Percentiles rank a stretch among this genome's conserved stretches.
phyloP scores from a whole-genome alignment of 202 grass and related monocot genomes.

The Carex arenaria region DNA sequence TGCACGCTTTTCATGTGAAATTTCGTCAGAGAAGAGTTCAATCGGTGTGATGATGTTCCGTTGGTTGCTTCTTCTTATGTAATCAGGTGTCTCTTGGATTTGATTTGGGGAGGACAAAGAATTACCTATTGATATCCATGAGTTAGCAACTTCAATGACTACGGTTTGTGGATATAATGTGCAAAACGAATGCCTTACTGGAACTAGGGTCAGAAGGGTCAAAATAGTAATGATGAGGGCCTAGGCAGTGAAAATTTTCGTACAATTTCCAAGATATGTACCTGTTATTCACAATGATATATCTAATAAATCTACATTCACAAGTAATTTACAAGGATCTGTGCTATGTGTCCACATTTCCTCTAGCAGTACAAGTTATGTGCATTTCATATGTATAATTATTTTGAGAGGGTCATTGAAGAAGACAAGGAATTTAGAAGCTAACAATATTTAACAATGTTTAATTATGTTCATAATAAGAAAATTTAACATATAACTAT shows the following conservation, averaged over 20 bases:
- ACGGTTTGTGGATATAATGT: not conserved
- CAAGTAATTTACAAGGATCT: too few relatives aligned
- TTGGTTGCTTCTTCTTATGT: conserved; percentile 43
- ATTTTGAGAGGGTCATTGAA: too few relatives aligned
- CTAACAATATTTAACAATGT: too few relatives aligned
- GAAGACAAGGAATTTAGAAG: too few relatives aligned
- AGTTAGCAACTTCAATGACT: not conserved
- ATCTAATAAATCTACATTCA: too few relatives aligned
- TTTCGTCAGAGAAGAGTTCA: conserved; percentile 53
- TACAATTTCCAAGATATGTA: not conserved
- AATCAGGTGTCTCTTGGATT: conserved; percentile 62
- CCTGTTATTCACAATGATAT: too few relatives aligned
- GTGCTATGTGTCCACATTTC: too few relatives aligned
- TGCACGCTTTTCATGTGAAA: conserved; percentile 4
- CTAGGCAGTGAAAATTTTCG: not conserved
- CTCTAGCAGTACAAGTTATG: too few relatives aligned
- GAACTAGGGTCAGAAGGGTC: conserved; percentile 15
- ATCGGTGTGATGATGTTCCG: conserved; percentile 46
- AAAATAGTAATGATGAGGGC: conserved; percentile 13
- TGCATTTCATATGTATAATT: too few relatives aligned
- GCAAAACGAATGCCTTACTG: conserved; percentile 22
- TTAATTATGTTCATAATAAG: too few relatives aligned
- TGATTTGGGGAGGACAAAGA: not conserved
- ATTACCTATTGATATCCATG: not conserved
- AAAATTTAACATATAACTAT: too few relatives aligned